Percentiles rank a stretch among this genome's conserved stretches.
These are phyloP conservation scores for Pseudogymnoascus sp. DNA, from an alignment of 2,329 filamentous ascomycete genomes.

Conservation along the genomic window DNA sequence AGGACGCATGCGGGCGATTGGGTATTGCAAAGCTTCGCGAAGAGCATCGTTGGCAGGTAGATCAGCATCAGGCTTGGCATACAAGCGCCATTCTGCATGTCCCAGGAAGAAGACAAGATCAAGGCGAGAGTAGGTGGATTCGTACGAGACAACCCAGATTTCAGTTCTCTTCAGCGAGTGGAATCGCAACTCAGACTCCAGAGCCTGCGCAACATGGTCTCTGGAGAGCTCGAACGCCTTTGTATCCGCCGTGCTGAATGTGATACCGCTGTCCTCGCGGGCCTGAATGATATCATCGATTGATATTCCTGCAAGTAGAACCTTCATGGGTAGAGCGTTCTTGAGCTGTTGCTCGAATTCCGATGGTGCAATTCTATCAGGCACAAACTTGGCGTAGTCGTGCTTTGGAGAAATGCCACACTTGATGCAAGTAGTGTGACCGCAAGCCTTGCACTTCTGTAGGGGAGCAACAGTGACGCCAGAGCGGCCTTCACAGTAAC, in stretches of 20 bases:
- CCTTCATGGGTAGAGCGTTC: conserved; percentile 33
- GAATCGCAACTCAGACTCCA: conserved; percentile 30
- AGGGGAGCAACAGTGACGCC: conserved; percentile 32
- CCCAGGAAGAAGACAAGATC: conserved; percentile 30
- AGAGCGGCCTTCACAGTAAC: conserved; percentile 46
- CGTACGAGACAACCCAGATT: conserved; percentile 36
- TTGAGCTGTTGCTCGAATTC: conserved; percentile 38
- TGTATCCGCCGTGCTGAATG: conserved; percentile 19
- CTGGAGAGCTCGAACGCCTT: conserved; percentile 28
- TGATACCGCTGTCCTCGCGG: conserved; percentile 11
- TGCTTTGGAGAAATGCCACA: conserved; percentile 47
- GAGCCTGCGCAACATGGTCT: conserved; percentile 25
- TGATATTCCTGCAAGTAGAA: conserved; percentile 29
- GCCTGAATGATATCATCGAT: conserved; percentile 20
- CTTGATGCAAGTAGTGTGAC: conserved; percentile 43
- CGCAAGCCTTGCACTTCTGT: conserved; percentile 42
- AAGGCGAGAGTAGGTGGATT: conserved; percentile 31
- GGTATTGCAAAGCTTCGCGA: conserved; percentile 35
- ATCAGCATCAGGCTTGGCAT: conserved; percentile 32
- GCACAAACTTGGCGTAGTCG: conserved; percentile 19
- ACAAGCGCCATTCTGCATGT: conserved; percentile 39
- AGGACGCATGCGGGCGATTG: conserved; percentile 40
- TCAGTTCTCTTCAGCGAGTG: conserved; percentile 27
- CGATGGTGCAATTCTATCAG: conserved; percentile 31
- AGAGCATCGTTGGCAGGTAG: conserved; percentile 32